phyloP scores from a whole-genome alignment of 371 early-diverging fungal genomes.

The Dinochytrium kinnereticum region DNA sequence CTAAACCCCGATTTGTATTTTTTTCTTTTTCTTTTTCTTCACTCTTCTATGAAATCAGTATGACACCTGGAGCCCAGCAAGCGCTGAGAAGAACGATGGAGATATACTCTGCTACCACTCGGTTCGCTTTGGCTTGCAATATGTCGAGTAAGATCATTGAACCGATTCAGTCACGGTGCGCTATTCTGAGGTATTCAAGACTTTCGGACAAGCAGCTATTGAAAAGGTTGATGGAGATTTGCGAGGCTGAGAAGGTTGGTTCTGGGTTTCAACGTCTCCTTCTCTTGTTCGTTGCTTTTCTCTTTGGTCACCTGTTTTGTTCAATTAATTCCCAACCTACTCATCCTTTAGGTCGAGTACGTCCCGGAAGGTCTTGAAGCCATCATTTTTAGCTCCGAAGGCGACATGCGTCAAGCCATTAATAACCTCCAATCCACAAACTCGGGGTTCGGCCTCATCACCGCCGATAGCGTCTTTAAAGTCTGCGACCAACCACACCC shows the following conservation, averaged over 20 bases:
- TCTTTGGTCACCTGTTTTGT: too few relatives aligned
- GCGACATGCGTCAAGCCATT: conserved; percentile 99
- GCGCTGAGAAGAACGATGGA: conserved; percentile 41
- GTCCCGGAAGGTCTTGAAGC: conserved; percentile 91
- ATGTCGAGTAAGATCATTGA: conserved; percentile 97
- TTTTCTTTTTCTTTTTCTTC: background rate
- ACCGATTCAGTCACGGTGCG: conserved; percentile 98
- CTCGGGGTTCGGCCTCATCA: conserved; percentile 80
- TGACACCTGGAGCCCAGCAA: conserved; percentile 73
- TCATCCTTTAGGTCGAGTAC: conserved; percentile 76
- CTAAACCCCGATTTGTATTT: too few relatives aligned
- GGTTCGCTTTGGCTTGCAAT: conserved; percentile 99
- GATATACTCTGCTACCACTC: conserved; percentile 90
- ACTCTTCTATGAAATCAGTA: conserved; percentile 63
- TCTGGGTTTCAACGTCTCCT: too few relatives aligned
- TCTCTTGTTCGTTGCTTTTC: too few relatives aligned
- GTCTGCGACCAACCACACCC: conserved; percentile 59
- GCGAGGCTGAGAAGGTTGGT: conserved; percentile 82
- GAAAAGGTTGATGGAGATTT: conserved; percentile 80
- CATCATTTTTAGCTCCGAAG: conserved; percentile 94
- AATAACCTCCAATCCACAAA: conserved; percentile 96
- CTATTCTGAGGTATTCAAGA: conserved; percentile 88
- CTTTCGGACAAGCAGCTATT: conserved; percentile 80
- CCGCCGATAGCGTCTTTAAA: conserved; percentile 65
- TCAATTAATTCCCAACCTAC: too few relatives aligned